A percentile compares a stretch with the other conserved stretches of the same genome.
phyloP scores from a whole-genome alignment of 192 early-diverging fungal genomes.

The Dissophora globulifera region DNA sequence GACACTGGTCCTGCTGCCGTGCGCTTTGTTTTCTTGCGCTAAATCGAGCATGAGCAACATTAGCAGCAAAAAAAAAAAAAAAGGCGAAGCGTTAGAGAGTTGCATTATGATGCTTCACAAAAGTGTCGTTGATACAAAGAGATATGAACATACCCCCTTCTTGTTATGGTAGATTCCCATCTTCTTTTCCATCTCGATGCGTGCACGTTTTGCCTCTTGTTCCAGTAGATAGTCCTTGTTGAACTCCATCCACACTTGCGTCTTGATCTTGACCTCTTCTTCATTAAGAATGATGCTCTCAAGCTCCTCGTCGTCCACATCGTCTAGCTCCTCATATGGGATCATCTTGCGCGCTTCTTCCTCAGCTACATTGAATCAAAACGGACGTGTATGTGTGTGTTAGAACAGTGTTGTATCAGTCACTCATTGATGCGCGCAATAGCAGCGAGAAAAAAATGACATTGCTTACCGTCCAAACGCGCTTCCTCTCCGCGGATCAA shows the following conservation, averaged over 20 bases:
- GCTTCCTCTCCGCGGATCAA: slow-evolving; percentile 41
- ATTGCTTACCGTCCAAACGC: slow-evolving; percentile 46
- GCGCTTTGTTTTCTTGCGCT: slow-evolving; percentile 55
- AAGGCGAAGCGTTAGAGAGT: not conserved
- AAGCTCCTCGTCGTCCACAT: slow-evolving; percentile 83
- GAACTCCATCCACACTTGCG: slow-evolving; percentile 84
- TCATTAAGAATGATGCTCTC: slow-evolving; percentile 72
- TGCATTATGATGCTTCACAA: too few relatives aligned
- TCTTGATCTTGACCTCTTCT: slow-evolving; percentile 84
- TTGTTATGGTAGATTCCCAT: slow-evolving; percentile 56
- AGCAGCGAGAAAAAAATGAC: too few relatives aligned
- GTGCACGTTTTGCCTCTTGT: slow-evolving; percentile 46
- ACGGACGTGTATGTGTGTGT: not conserved
- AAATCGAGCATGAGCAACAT: too few relatives aligned
- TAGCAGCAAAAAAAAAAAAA: too few relatives aligned
- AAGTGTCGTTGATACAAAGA: not conserved
- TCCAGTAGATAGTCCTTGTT: slow-evolving; percentile 87
- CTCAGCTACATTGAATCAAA: slow-evolving; percentile 17
- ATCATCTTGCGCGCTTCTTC: slow-evolving; percentile 31
- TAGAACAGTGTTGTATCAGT: not conserved
- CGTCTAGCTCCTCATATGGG: slow-evolving; percentile 57
- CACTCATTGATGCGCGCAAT: too few relatives aligned
- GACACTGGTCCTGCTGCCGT: slow-evolving; percentile 51
- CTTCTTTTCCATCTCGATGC: slow-evolving; percentile 54
- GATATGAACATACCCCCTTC: slow-evolving; percentile 46